Evolutionary conservation across 73 alveolate genomes (phyloP), one percentile per base, ranked within the genome.

Genomic region (Paramecium biaurelia): DNA sequence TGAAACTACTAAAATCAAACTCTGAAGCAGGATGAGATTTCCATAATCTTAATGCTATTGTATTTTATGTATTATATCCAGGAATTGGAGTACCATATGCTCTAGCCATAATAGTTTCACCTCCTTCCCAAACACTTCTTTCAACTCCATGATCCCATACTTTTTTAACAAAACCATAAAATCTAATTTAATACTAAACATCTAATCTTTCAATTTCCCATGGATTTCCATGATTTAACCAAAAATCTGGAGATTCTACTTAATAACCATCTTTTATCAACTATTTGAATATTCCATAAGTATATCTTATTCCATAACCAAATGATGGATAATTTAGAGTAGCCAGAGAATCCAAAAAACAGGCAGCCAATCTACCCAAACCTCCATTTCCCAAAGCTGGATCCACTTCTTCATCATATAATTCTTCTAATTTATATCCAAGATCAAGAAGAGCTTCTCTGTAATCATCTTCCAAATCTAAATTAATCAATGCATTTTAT

Each of bases 331-430:
- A 86, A 70, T 98, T 98, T 47, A 99, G 95, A 59, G 99, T 98
- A 43, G 99, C 99, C 95, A 99, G 37, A 45, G 99, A 98, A 85
- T 99, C 99, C 85, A 99, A 89, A 97, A 98, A 99, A 92, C 99
- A 99, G 34, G 99, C 99, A 10, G 99, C 99, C 67, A 99, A 96
- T 74, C 99, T 89, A 20, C 95, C 99, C 11, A 99, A 96, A 70
- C 99, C 99, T 38, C 99, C 99, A 88, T 99, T 99, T 70, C 99
- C 99, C 32, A 99, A 96, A 23, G 99, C 99, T 38, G 99, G 99
- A 86, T 99, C 99, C 18, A 94, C 98, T 93, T 99, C 99, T 74
- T 98, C 94, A 43, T 97, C 99, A 93, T 98, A 98, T 20, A 99
- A 79, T 49, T 98, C 98, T 97, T 98, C 99, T 58, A 97, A 93